Evolutionary conservation across 2,329 filamentous ascomycete genomes (phyloP).

Genomic region (Colletotrichum phormii): DNA sequence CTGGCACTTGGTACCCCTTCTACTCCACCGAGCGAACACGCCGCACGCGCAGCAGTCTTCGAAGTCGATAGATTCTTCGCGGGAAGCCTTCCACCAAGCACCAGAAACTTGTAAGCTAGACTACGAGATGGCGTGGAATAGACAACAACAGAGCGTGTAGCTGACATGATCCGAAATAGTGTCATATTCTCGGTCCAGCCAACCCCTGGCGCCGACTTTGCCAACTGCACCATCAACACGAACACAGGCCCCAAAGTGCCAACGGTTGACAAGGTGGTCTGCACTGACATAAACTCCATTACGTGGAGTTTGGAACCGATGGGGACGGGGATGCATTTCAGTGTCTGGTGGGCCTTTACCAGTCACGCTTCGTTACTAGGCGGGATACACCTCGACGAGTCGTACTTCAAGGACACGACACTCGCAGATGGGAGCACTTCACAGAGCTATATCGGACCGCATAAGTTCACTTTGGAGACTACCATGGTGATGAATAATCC

Average conservation of each 20-base stretch:
- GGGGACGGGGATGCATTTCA: slow-evolving; percentile 29
- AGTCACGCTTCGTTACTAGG: slow-evolving; percentile 20
- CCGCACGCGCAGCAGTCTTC: slow-evolving; percentile 2
- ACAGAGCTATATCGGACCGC: slow-evolving; percentile 9
- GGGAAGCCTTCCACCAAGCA: slow-evolving; percentile 4
- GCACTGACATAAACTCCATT: slow-evolving; percentile 16
- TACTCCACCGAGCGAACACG: neutral
- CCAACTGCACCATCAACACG: slow-evolving; percentile 27
- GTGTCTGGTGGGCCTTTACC: slow-evolving; percentile 32
- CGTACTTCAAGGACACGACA: slow-evolving; percentile 10
- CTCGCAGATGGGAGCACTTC: slow-evolving; percentile 16
- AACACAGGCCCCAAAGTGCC: slow-evolving; percentile 24
- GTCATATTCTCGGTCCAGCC: slow-evolving; percentile 18
- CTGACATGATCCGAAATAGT: neutral
- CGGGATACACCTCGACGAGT: slow-evolving; percentile 1
- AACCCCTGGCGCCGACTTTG: slow-evolving; percentile 23
- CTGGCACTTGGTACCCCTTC: slow-evolving; percentile 1
- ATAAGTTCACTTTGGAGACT: slow-evolving; percentile 3
- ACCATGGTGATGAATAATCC: neutral
- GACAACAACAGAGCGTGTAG: no score
- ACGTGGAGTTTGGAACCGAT: slow-evolving; percentile 30
- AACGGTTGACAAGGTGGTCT: slow-evolving; percentile 15
- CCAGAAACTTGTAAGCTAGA: slow-evolving; percentile 30
- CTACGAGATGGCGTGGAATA: neutral
- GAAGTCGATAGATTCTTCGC: slow-evolving; percentile 20